Conservation (phyloP, 2,329 filamentous ascomycete species). For the Cladosporium sp. region DNA sequence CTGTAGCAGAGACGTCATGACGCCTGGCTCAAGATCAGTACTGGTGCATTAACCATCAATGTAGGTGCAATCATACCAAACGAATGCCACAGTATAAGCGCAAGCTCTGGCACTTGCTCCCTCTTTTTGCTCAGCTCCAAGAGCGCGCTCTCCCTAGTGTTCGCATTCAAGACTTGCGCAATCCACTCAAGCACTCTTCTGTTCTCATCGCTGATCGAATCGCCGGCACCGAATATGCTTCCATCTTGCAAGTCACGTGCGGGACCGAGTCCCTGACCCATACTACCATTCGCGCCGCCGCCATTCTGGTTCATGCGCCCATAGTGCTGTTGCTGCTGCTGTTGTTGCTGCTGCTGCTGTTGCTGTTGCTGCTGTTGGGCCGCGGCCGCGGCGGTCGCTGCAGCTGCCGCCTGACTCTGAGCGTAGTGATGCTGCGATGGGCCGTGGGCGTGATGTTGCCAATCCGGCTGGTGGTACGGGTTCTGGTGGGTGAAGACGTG, state of each 20-base stretch:
- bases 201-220: conserved; percentile 67
- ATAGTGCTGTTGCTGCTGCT: conserved; percentile 29
- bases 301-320: conserved; percentile 49
- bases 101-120: conserved; percentile 94
- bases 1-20: conserved; percentile 95
- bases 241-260: conserved; percentile 23
- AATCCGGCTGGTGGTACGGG: conserved; percentile 62
- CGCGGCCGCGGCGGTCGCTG: conserved; percentile 44
- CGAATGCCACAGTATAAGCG: conserved; percentile 95
- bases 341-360: conserved; percentile 37
- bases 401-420: conserved; percentile 43
- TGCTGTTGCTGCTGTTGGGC: conserved; percentile 37
- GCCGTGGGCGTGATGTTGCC: conserved; percentile 59
- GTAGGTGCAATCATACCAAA: conserved; percentile 65
- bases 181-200: conserved; percentile 89
- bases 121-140: conserved; percentile 97
- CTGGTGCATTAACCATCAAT: not conserved
- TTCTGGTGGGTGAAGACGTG: conserved; percentile 60
- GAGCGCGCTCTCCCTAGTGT: conserved; percentile 81
- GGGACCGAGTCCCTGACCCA: conserved; percentile 13
- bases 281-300: conserved; percentile 15
- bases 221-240: conserved; percentile 29
- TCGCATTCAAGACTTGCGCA: conserved; percentile 82
- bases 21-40: conserved; percentile 54
- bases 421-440: conserved; percentile 34